Evolutionary conservation across 1,139 yeast species (phyloP), one percentile per base, ranked within the genome.

Genomic region (Wickerhamomyces sp.): DNA sequence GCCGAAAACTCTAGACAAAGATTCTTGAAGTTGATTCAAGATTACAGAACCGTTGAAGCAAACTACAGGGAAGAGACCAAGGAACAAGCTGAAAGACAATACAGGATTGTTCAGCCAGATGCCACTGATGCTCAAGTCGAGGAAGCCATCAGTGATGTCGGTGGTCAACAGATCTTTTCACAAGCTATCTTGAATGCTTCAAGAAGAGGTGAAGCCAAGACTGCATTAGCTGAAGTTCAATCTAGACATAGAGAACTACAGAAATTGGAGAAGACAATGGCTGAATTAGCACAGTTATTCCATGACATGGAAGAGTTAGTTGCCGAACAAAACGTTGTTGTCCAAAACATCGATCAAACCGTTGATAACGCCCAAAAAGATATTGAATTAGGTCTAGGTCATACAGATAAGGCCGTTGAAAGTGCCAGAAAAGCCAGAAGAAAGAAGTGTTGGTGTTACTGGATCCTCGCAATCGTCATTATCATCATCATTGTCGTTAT

Each of bases 241-340:
- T 82, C 88, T 40, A 84, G 99, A 72, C 99, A 94, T 72, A 84
- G 88, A 63, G 99, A 93, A 71, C 81, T 94, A 64, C 84, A 89
- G 71, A 88, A 90, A 72, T 85, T 94, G 68, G 98, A 91, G 69
- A 84, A 87, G 69, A 86, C 97, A 48, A 89, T 94, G 88, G 90
- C 94, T 39, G 99, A 93, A 69, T 79, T 93, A 65, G 89, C 96
- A 40, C 95, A 88, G 71, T 78, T 93, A 62, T 90, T 94, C 74
- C 87, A 84, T 61, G 99, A 93, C 65, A 89, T 93, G 95, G 97
- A 93, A 71, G 90, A 89, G 62, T 75, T 93, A 69, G 97, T 93
- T 44, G 90, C 93, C 59, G 96, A 91, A 69, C 99, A 93, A 72
- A 97, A 90, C 66, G 91, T 82, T 58, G 84, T 86, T 50, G 84